phyloP scores from a whole-genome alignment of 2,329 filamentous ascomycete species.

The Xylaria sp. region DNA sequence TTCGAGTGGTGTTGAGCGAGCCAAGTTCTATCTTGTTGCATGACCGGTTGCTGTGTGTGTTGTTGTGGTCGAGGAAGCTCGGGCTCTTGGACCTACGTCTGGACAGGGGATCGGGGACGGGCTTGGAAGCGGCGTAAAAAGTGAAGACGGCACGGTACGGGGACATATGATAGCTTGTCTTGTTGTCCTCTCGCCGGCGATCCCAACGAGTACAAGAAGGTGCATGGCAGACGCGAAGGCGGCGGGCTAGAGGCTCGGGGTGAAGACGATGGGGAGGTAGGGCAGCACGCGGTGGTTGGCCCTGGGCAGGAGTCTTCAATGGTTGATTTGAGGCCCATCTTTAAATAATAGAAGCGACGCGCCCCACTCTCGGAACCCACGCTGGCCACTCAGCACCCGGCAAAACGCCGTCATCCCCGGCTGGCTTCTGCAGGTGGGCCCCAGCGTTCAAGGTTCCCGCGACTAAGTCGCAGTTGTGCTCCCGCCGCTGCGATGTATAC shows the following conservation, averaged over 20 bases:
- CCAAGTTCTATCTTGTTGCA: constrained; percentile 22
- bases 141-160: constrained; percentile 28
- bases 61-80: constrained; percentile 36
- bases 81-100: constrained; percentile 32
- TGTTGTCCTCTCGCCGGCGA: constrained; percentile 52
- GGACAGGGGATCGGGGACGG: constrained; percentile 23
- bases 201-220: constrained; percentile 71
- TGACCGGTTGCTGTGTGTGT: neutral
- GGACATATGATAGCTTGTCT: constrained; percentile 42
- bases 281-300: constrained; percentile 30
- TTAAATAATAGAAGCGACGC: constrained; percentile 34
- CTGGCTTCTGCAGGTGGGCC: constrained; percentile 33
- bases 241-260: constrained; percentile 28
- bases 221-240: constrained; percentile 44
- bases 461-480: constrained; percentile 26
- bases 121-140: constrained; percentile 29
- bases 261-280: constrained; percentile 41
- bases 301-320: constrained; percentile 32
- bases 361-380: constrained; percentile 33
- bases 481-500: constrained; percentile 4
- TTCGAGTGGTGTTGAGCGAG: neutral
- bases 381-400: constrained; percentile 34
- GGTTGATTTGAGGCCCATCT: constrained; percentile 41
- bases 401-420: constrained; percentile 38
- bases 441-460: constrained; percentile 29